These are phyloP conservation scores for Aspergillus sp. DNA, from an alignment of 2,329 filamentous ascomycete species.

Conservation along the genomic window DNA sequence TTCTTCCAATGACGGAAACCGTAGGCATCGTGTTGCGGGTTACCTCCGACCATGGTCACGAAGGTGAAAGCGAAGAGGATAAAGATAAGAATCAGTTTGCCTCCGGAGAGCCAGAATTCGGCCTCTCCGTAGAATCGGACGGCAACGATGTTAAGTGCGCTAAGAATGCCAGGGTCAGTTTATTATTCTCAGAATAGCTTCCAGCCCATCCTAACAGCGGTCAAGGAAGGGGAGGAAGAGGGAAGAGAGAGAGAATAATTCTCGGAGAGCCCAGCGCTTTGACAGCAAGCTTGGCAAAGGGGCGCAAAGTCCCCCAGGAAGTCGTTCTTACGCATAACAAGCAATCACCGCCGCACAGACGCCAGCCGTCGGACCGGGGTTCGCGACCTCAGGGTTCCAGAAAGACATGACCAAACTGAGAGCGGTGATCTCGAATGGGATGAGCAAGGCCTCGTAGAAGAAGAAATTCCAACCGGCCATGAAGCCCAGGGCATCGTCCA, in stretches of 20 bases:
- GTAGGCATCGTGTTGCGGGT: conserved; percentile 66
- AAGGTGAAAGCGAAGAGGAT: conserved; percentile 72
- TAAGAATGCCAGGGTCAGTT: conserved; percentile 19
- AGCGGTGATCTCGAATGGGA: conserved; percentile 45
- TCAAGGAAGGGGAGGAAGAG: not conserved
- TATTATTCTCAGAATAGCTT: not conserved
- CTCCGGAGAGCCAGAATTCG: conserved; percentile 48
- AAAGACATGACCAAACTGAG: conserved; percentile 42
- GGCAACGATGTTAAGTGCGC: conserved; percentile 64
- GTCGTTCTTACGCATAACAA: conserved; percentile 24
- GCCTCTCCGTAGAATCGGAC: conserved; percentile 70
- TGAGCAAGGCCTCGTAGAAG: conserved; percentile 41
- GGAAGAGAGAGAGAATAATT: not conserved
- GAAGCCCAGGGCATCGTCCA: conserved; percentile 47
- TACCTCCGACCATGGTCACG: conserved; percentile 76
- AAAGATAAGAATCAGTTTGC: conserved; percentile 68
- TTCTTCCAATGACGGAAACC: conserved; percentile 65
- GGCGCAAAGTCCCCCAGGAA: not conserved
- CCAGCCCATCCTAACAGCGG: not conserved
- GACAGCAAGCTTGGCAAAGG: not conserved
- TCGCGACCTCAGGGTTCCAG: conserved; percentile 39
- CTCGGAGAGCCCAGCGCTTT: not conserved
- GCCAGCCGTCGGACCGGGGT: conserved; percentile 26
- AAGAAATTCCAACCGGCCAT: conserved; percentile 51
- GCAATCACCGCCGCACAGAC: conserved; percentile 29